Evolutionary conservation across 495 filamentous ascomycete genomes (phyloP).

Genomic region (Parathielavia hyrcaniae): DNA sequence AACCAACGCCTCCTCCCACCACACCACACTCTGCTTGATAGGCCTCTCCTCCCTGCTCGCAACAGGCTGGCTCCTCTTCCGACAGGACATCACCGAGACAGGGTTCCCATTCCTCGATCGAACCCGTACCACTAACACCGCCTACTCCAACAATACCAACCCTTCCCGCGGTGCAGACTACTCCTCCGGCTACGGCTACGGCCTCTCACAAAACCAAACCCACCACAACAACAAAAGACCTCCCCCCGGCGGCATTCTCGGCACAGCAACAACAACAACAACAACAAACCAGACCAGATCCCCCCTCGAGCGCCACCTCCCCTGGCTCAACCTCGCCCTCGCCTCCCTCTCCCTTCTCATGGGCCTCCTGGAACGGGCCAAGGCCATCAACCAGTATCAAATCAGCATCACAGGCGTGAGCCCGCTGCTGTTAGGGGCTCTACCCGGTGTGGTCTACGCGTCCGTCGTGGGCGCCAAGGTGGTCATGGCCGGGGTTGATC

Average conservation of each 20-base stretch:
- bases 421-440: slow-evolving; percentile 27
- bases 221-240: not conserved
- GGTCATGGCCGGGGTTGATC: slow-evolving; percentile 51
- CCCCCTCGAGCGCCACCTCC: slow-evolving; percentile 43
- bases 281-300: slow-evolving; percentile 11
- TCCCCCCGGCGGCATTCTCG: not conserved
- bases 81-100: slow-evolving; percentile 37
- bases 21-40: slow-evolving; percentile 45
- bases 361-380: slow-evolving; percentile 25
- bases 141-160: not conserved
- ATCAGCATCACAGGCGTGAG: not conserved
- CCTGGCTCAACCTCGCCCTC: slow-evolving; percentile 44
- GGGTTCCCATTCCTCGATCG: slow-evolving; percentile 36
- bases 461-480: slow-evolving; percentile 46
- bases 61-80: slow-evolving; percentile 49
- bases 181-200: not conserved
- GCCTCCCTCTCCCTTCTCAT: slow-evolving; percentile 34
- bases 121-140: too few relatives aligned
- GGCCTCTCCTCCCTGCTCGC: slow-evolving; percentile 52
- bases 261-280: not conserved
- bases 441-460: slow-evolving; percentile 44
- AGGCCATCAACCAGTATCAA: slow-evolving; percentile 11
- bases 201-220: too few relatives aligned
- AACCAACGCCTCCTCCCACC: slow-evolving; percentile 31
- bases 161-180: not conserved